These are phyloP conservation scores for Moesziomyces sp. DNA, from an alignment of 1,284 basidiomycete genomes.

Conservation along the genomic window DNA sequence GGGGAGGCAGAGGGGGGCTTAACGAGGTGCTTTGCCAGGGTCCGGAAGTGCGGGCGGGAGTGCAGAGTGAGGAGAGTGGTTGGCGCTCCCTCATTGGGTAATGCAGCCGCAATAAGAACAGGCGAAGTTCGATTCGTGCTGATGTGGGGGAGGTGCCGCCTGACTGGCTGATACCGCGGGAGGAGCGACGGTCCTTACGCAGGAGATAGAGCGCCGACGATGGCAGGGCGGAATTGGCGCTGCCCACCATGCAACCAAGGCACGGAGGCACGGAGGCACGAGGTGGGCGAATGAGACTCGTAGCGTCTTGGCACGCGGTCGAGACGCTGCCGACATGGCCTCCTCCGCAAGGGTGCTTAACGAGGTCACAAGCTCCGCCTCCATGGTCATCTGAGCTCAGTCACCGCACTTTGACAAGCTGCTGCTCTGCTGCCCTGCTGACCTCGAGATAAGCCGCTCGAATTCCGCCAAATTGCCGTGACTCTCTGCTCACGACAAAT, in stretches of 20 bases:
- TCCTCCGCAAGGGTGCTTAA: slow-evolving; percentile 12
- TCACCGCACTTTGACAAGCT: background rate
- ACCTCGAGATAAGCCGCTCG: background rate
- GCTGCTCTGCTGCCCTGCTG: too few relatives aligned
- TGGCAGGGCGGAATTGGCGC: too few relatives aligned
- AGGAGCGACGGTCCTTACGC: too few relatives aligned
- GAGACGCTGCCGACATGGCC: background rate
- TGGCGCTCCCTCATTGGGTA: background rate
- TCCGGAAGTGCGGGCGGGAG: background rate
- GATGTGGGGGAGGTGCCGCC: background rate
- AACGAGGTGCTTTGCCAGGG: slow-evolving; percentile 4
- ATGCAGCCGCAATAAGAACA: background rate
- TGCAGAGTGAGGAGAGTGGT: background rate
- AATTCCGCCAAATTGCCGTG: background rate
- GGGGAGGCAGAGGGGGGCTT: background rate
- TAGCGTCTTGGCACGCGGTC: background rate
- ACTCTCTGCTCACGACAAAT: background rate
- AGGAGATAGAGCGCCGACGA: too few relatives aligned
- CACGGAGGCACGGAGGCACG: too few relatives aligned
- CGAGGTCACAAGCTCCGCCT: slow-evolving; percentile 10
- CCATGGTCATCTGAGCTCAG: background rate
- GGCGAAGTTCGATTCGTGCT: background rate
- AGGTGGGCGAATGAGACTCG: too few relatives aligned
- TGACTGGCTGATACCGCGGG: too few relatives aligned
- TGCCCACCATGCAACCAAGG: too few relatives aligned